Base-by-base conservation (phyloP, 2,329 filamentous ascomycete species). In the Xylariomycetidae sp. region DNA sequence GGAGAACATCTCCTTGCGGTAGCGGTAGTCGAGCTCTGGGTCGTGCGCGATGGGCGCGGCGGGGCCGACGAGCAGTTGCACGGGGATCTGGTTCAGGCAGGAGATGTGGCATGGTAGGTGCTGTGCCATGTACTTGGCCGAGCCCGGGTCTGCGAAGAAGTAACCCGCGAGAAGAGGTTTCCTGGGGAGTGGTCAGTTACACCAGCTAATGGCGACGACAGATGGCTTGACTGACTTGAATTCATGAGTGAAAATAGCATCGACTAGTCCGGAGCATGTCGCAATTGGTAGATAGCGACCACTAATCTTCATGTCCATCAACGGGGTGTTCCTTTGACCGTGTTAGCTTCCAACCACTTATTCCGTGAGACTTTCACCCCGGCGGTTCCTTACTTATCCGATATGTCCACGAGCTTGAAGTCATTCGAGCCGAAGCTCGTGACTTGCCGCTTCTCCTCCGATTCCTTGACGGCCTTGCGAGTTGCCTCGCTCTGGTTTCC, bases 61-160 rank as follows among this genome's bases (percentile, higher is more conserved):
- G 4, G 57, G 63, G 3, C 59, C 63, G 26, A 64, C 57, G 4
- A 82, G 64, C 3, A 82, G 57, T 20, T 72, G 63, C 3, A 58
- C 41, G 0, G 77, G 77, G 6, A 82, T 64, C 33, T 77, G 69
- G 50, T 82, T 82, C 35, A 75, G 58, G 48, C 70, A 73, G 0
- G 70, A 68, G 1, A 67, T 50, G 10, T 68, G 57, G 3, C 73
- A 61, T 7, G 62, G 47, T 22, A 80, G 56, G 50, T 74, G 78
- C 42, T 81, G 73, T 6, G 65, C 62, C 4, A 82, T 60, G 41
- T 81, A 82, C 49, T 81, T 82, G 12, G 67, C 72, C 3, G 69
- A 57, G 2, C 59, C 41, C 0, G 67, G 59, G 15, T 59, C 58
- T 8, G 67, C 66, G 48, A 78, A 81, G 40, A 72, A 59, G 44